Evolutionary conservation across 2,329 filamentous ascomycete species (phyloP).

Genomic region (Cordyceps fumosorosea): DNA sequence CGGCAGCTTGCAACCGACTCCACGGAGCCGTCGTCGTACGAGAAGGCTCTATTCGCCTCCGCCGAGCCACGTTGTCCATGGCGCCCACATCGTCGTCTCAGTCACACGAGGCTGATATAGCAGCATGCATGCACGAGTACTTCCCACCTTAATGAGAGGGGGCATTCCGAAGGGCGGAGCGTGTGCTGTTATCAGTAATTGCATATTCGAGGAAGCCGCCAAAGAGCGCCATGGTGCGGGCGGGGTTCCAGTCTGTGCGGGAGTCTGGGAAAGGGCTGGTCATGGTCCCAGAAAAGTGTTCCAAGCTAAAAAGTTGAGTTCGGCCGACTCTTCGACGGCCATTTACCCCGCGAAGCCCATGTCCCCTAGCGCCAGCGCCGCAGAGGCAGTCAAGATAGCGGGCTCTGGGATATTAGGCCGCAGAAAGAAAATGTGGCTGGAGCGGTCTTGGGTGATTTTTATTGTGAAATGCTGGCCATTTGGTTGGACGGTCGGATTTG

Average conservation of each 20-base stretch:
- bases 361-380: background rate
- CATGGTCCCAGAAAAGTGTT: background rate
- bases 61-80: background rate
- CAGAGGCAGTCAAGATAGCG: background rate
- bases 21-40: background rate
- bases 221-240: background rate
- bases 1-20: background rate
- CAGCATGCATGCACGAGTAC: background rate
- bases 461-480: background rate
- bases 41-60: background rate
- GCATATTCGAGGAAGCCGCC: slow-evolving; percentile 15
- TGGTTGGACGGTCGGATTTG: background rate
- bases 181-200: background rate
- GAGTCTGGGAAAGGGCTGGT: background rate
- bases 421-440: background rate
- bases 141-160: background rate
- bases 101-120: background rate
- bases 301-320: background rate
- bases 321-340: background rate
- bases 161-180: background rate
- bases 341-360: slow-evolving; percentile 5
- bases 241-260: slow-evolving; percentile 1
- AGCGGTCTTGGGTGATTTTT: background rate
- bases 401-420: background rate
- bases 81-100: background rate